Base-by-base conservation (phyloP, 257 asterid species). In the Ilex asprella region DNA sequence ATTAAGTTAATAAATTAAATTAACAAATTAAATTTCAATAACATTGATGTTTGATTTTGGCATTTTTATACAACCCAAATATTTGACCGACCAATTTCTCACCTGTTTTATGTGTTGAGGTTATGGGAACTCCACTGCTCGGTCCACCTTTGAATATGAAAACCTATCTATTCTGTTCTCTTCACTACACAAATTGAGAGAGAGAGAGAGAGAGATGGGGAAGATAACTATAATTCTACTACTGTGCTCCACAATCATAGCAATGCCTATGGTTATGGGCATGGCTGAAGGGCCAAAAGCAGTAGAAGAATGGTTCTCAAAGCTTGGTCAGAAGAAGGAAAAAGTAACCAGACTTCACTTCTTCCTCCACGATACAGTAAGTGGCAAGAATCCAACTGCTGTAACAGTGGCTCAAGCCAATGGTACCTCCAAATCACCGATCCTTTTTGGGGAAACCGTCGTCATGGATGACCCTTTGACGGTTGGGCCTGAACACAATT, bases 221-320 rank as follows among this genome's bases (percentile, higher is more conserved):
- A 14, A 14, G 30, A 4, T n/a, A 53, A 1, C 15, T 53, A 8
- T 7, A 7, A 14, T 14, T n/a, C 30, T 53, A 6, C 5, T 53
- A 2, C 15, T n/a, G 5, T 7, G 11, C 30, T 8, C 11, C 11
- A 15, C 15, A 7, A 7, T 21, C 10, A 21, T 53, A 16, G 11
- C 7, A 4, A 15, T n/a, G 57, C n/a, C 57, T 2, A 3, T 8
- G 10, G 57, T n/a, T 53, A 5, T 6, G 12, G 10, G 52, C 1
- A 21, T 53, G 2, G 57, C 27, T 3, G 5, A 53, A 53, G 57
- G 57, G 10, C 57, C 57, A 10, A 16, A 53, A 16, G 57, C 57
- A n/a, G 57, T 53, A 2, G 57, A 53, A 53, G 57, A n/a, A n/a
- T 53, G 57, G 57, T 53, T 53, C 57, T 7, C 10, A 53, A 15